A percentile compares a stretch with the other conserved stretches of the same genome.
Conservation (phyloP, 331 rosid species). For the Stylosanthes scabra region DNA sequence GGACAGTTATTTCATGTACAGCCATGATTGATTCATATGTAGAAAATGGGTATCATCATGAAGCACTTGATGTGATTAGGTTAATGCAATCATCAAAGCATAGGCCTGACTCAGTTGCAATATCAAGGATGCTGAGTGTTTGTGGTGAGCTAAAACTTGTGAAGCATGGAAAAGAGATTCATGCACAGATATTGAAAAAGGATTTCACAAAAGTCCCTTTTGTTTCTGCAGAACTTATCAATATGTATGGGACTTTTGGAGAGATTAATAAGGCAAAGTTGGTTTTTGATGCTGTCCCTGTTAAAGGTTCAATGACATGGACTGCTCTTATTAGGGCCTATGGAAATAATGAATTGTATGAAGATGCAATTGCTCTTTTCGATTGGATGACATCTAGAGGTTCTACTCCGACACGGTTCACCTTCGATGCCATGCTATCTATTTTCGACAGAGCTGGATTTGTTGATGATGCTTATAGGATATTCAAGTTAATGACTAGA, state of each 20-base stretch:
- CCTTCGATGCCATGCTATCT: constrained; percentile 69
- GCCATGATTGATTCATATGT: constrained; percentile 75
- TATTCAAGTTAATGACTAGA: constrained; percentile 62
- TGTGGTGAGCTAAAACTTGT: constrained; percentile 55
- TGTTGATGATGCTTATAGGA: constrained; percentile 63
- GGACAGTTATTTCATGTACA: constrained; percentile 79
- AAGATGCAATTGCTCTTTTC: constrained; percentile 63
- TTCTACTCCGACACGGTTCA: constrained; percentile 63
- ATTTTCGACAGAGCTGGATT: constrained; percentile 71
- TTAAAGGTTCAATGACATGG: constrained; percentile 85
- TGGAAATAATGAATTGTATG: constrained; percentile 52
- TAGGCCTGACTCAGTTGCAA: constrained; percentile 72
- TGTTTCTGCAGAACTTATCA: constrained; percentile 69
- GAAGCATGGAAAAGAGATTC: constrained; percentile 81
- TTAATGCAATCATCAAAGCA: constrained; percentile 72
- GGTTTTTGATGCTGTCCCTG: constrained; percentile 58
- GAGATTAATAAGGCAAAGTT: constrained; percentile 53
- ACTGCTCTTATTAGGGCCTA: constrained; percentile 82
- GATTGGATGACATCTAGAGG: constrained; percentile 56
- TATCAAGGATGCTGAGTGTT: constrained; percentile 64
- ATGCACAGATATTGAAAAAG: constrained; percentile 73
- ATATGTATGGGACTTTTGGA: constrained; percentile 71
- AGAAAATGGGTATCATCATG: constrained; percentile 50
- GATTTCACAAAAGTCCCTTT: constrained; percentile 55
- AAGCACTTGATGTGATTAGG: constrained; percentile 68